Evolutionary conservation across 306 rosid genomes (phyloP), one percentile per base, ranked within the genome.

Genomic region (Calophaca sinica): DNA sequence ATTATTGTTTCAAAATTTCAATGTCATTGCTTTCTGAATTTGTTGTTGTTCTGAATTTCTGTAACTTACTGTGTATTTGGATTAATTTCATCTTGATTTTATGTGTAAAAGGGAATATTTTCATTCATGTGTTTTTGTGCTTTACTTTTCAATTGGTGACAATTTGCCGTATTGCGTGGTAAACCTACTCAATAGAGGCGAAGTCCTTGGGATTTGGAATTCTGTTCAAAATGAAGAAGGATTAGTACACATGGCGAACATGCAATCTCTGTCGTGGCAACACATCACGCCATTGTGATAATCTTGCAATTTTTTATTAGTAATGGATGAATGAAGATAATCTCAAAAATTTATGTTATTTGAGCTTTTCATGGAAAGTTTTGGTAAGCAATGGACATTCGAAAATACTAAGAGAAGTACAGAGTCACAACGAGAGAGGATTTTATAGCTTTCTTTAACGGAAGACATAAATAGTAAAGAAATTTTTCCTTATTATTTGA

Each of bases 161-260:
- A 68, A 42, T 33, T 39, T 69, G 28, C 15, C 44, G 26, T 57
- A 29, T 13, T 70, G 66, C 65, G 76, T 79, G 88, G 52, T 73
- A 69, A 80, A 83, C 78, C 76, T 71, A 65, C 54, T 62, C 36
- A 49, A 7, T 9, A 36, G 41, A 77, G 31, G 53, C 53, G 2
- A 48, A 71, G 20, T 63, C 10, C 15, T 11, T 59, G 67, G 70
- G 66, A 45, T 71, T 46, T 58, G 42, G 74, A 75, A 54, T 53
- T 46, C 59, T 75, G 85, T 82, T 69, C 10, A 4, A 65, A 49
- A 60, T 6, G n/a, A 36, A 41, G 26, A 35, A 61, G 38, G 70
- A 79, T 66, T 58, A 42, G 26, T 10, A 65, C 86, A 87, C 87
- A 38, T 84, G 88, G 87, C 85, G 50, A 70, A 20, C 88, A 80